Evolutionary conservation across 768 basidiomycete species (phyloP), one percentile per base, ranked within the genome.

Genomic region (Dioszegia crocea): DNA sequence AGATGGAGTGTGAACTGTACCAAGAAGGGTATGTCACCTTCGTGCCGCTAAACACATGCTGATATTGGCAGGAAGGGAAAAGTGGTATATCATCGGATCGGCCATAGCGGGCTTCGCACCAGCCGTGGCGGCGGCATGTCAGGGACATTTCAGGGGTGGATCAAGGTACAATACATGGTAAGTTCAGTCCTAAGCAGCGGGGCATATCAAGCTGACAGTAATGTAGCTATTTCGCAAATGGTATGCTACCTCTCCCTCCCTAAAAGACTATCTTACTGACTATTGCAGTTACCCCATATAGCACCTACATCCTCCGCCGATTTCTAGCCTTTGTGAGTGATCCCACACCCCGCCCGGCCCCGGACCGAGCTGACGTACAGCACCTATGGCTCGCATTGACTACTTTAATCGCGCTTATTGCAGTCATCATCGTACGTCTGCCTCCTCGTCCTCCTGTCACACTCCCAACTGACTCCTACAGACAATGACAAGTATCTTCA

Each of bases 1-100:
- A 21, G 38, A 24, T 53, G 51, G 51, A 40, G 40, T 27, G 26
- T 53, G 21, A 53, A 53, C 38, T 39, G 31, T 3, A 11, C 23
- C 26, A 23, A 29, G 19, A 8, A 24, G 17, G 51, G 51, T 53
- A 27, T 27, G 51, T 36, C n/a, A 2, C 5, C 19, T 36, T 33
- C 19, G n/a, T 50, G 10, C 31, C 36, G 16, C 23, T 21, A 40
- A 29, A 17, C n/a, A 36, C 16, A 8, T 8, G 19, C 31, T 51
- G n/a, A 51, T 38, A 39, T 6, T 46, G 33, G 9, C 24, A 53
- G 51, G 51, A 2, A 12, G 33, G 39, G n/a, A 12, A 8, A 53
- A 41, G 39, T 53, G 51, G 51, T 53, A 53, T 29, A 40, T 41
- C 23, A 39, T 53, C 39, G 38, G 51, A 19, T 53, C 51, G 21